phyloP scores from a whole-genome alignment of 345 rosid genomes.

The Sonneratia caseolaris region DNA sequence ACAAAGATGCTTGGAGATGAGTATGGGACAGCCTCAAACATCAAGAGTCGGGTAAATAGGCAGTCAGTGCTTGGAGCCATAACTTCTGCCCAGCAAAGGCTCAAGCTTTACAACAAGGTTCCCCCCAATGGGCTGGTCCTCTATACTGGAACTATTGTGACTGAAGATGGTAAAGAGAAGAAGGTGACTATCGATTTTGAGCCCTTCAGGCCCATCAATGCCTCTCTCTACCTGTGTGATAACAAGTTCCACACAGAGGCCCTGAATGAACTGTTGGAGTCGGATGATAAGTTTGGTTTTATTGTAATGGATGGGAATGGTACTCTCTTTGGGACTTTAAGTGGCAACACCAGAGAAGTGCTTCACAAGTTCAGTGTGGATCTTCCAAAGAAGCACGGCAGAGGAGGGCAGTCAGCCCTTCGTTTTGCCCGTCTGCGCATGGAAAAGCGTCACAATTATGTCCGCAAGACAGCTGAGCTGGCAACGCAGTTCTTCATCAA shows the following conservation, averaged over 20 bases:
- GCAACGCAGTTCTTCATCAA: conserved; percentile 58
- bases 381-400: conserved; percentile 68
- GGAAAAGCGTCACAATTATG: conserved; percentile 82
- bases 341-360: conserved; percentile 64
- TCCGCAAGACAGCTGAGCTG: conserved; percentile 66
- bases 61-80: conserved; percentile 67
- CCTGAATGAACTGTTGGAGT: conserved; percentile 59
- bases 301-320: conserved; percentile 76
- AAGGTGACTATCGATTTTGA: conserved; percentile 67
- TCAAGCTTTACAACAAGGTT: conserved; percentile 59
- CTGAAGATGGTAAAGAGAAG: conserved; percentile 68
- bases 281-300: conserved; percentile 71
- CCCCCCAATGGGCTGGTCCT: conserved; percentile 66
- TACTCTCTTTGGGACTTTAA: conserved; percentile 62
- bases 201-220: conserved; percentile 68
- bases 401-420: conserved; percentile 75
- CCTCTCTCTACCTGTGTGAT: conserved; percentile 60
- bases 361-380: conserved; percentile 60
- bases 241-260: conserved; percentile 72
- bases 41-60: conserved; percentile 68
- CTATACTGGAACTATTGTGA: conserved; percentile 60
- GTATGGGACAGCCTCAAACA: conserved; percentile 68
- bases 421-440: conserved; percentile 72
- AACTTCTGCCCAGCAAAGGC: conserved; percentile 69
- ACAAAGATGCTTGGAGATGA: conserved; percentile 74